Evolutionary conservation across 139 green algal genomes (phyloP).

Genomic region (Chlamydomonas schloesseri): DNA sequence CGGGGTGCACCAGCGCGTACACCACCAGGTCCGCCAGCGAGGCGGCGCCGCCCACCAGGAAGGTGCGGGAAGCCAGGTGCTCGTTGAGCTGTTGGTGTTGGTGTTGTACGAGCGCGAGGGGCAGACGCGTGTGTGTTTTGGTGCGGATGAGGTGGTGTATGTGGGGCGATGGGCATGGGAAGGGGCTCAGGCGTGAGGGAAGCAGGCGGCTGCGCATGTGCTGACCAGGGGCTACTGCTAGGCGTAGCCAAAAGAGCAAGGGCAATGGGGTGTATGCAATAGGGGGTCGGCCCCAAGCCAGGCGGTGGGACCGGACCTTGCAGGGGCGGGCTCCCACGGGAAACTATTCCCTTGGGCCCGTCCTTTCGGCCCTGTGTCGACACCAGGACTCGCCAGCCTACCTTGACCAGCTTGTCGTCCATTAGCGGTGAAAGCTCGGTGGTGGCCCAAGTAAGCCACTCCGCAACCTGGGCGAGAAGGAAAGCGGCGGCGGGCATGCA

Average conservation of each 20-base stretch:
- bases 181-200: no score
- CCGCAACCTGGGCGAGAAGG: slow-evolving; percentile 40
- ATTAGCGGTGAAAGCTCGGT: slow-evolving; percentile 54
- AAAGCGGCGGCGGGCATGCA: neutral
- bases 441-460: slow-evolving; percentile 57
- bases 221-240: no score
- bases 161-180: no score
- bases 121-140: neutral
- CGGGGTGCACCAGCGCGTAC: slow-evolving; percentile 59
- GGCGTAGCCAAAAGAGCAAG: no score
- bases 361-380: no score
- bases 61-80: slow-evolving; percentile 51
- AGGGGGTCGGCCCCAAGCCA: no score
- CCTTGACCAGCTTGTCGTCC: slow-evolving; percentile 62
- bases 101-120: neutral
- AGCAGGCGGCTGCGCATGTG: no score
- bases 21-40: slow-evolving; percentile 69
- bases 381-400: slow-evolving; percentile 6
- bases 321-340: no score
- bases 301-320: no score
- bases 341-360: no score
- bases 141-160: no score
- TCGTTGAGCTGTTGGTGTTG: slow-evolving; percentile 52
- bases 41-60: slow-evolving; percentile 40
- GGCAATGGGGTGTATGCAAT: no score